Percentiles rank a stretch among this genome's conserved stretches.
These are phyloP conservation scores for Beauveria asiatica DNA, from an alignment of 2,329 filamentous ascomycete species.

Conservation along the genomic window DNA sequence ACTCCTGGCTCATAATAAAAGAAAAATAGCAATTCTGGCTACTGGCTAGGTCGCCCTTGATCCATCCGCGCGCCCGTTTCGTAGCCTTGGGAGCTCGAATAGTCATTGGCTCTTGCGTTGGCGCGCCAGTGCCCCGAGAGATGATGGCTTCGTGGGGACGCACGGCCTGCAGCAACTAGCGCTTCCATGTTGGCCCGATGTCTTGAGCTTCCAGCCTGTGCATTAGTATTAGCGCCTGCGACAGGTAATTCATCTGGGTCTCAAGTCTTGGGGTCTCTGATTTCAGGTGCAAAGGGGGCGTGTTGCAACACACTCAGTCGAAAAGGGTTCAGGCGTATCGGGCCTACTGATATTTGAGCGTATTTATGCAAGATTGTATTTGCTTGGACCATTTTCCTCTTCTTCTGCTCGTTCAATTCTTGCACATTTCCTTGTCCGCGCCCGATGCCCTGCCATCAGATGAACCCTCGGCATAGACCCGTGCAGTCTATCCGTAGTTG, in stretches of 20 bases:
- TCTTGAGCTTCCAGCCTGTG: not conserved
- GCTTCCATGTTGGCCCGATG: conserved; percentile 1
- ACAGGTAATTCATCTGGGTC: not conserved
- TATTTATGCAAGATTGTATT: not conserved
- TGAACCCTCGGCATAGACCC: not conserved
- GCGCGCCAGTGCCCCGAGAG: not conserved
- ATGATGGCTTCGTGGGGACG: not conserved
- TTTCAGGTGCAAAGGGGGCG: not conserved
- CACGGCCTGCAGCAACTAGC: not conserved
- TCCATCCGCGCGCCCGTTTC: not conserved
- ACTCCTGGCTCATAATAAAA: not conserved
- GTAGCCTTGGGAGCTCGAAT: not conserved
- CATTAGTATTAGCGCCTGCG: not conserved
- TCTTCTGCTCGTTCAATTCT: not conserved
- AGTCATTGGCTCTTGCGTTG: not conserved
- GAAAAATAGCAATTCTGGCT: not conserved
- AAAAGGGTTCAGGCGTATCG: not conserved
- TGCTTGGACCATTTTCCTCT: not conserved
- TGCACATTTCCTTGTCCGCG: not conserved
- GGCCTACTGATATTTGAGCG: not conserved
- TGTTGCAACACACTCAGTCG: not conserved
- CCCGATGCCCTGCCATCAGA: not conserved
- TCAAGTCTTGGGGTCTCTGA: not conserved
- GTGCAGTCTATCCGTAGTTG: not conserved
- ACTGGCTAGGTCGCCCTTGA: not conserved